Evolutionary conservation across 805 yeast genomes (phyloP), one percentile per base, ranked within the genome.

Genomic region (Candida yuanshanica): DNA sequence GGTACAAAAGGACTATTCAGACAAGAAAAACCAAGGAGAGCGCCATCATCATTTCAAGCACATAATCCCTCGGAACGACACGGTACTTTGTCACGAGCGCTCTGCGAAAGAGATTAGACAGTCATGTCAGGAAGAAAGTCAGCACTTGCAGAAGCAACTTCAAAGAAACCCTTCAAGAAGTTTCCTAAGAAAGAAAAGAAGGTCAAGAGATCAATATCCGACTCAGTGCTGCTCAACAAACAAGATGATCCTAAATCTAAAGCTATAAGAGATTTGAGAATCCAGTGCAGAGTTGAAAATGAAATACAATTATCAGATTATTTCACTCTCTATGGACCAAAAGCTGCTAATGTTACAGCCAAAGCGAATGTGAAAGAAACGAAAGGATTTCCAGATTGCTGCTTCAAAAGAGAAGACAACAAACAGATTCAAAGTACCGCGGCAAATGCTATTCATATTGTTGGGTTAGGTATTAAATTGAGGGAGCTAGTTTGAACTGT

Each of bases 391-490:
- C 36, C 47, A 2, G 26, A 17, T 7, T 44, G 47, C 33, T 44
- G 47, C 23, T 41, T 41, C 23, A 23, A 38, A 7, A n/a, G n/a
- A n/a, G n/a, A n/a, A n/a, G n/a, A n/a, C n/a, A n/a, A n/a, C n/a
- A n/a, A 27, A 29, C 36, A 33, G 13, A 23, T 35, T 14, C 40
- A 38, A 29, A 38, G 39, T 7, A 27, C n/a, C 18, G 7, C 31
- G 7, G 31, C 31, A 7, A 27, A 27, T 27, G 14, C 11, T 3
- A 40, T 37, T 11, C 45, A 44, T 7, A 41, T 43, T 23, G 37
- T 44, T 14, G 48, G 48, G 4, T 22, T 44, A 13, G 45, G 45
- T 3, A 38, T 44, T 13, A 41, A 37, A 32, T n/a, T 44, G 9
- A 41, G 35, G 23, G 48, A 38, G 13, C 29, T 44, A 36, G 16